These are phyloP conservation scores for Boeremia lycopersici DNA, from an alignment of 2,329 filamentous ascomycete species.

Conservation along the genomic window DNA sequence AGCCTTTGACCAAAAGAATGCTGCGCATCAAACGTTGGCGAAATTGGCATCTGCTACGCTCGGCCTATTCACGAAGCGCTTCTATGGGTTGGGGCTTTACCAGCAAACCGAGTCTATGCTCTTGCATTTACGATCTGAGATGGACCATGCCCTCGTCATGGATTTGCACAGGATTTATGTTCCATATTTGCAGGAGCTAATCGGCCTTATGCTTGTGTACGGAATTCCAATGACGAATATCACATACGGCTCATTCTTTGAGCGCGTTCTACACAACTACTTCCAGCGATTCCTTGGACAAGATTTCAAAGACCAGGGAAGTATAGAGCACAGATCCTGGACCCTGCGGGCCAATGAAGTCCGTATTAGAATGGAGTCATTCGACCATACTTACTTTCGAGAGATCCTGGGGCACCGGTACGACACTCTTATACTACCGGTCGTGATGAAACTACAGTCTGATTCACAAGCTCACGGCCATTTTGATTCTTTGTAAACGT, in stretches of 20 bases:
- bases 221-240: conserved; percentile 2
- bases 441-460: background rate
- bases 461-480: background rate
- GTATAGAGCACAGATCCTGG: background rate
- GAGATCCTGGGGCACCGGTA: conserved; percentile 5
- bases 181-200: conserved; percentile 5
- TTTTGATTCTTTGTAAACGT: background rate
- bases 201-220: conserved; percentile 10
- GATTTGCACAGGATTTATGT: conserved; percentile 8
- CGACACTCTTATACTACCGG: background rate
- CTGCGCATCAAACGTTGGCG: background rate
- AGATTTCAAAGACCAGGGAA: background rate
- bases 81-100: background rate
- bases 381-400: conserved; percentile 10
- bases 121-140: background rate
- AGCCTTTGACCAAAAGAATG: background rate
- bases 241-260: conserved; percentile 2
- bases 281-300: conserved; percentile 7
- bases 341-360: background rate
- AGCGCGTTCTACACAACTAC: conserved; percentile 4
- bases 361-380: background rate
- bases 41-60: conserved; percentile 6
- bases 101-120: conserved; percentile 3
- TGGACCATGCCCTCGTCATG: background rate
- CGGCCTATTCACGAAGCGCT: conserved; percentile 3